phyloP scores from a whole-genome alignment of 2,329 filamentous ascomycete genomes.

The Cladosporium halotolerans region DNA sequence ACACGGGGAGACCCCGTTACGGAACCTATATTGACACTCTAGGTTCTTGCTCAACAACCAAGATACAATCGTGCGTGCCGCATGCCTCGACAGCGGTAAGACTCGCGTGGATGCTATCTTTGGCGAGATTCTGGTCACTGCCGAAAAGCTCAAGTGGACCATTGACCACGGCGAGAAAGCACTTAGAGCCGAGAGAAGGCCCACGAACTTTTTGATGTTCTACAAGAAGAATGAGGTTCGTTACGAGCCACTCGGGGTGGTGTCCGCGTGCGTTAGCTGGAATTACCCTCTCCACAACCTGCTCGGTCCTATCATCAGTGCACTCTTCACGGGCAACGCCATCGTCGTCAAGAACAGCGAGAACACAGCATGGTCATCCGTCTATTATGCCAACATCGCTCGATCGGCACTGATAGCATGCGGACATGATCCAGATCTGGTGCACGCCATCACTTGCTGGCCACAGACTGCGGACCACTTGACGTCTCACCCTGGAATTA shows the following conservation, averaged over 20 bases:
- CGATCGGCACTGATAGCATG: slow-evolving; percentile 74
- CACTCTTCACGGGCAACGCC: slow-evolving; percentile 84
- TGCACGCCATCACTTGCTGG: slow-evolving; percentile 85
- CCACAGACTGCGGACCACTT: slow-evolving; percentile 73
- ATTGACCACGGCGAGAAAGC: slow-evolving; percentile 83
- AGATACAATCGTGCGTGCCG: slow-evolving; percentile 74
- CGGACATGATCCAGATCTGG: slow-evolving; percentile 71
- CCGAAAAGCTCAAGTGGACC: slow-evolving; percentile 92
- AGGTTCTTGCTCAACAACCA: slow-evolving; percentile 81
- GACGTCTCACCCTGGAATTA: slow-evolving; percentile 76
- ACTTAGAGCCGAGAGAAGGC: slow-evolving; percentile 62
- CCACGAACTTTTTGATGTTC: slow-evolving; percentile 87
- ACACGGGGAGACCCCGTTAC: too few relatives aligned
- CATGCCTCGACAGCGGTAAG: slow-evolving; percentile 91
- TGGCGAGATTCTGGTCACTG: slow-evolving; percentile 89
- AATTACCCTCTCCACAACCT: slow-evolving; percentile 85
- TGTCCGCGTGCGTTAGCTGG: slow-evolving; percentile 91
- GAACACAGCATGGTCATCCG: slow-evolving; percentile 86
- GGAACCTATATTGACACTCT: neutral
- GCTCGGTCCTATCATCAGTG: slow-evolving; percentile 81
- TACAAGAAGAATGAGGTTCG: slow-evolving; percentile 89
- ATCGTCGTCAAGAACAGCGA: slow-evolving; percentile 93
- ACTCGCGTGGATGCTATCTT: slow-evolving; percentile 91
- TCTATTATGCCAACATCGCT: slow-evolving; percentile 74
- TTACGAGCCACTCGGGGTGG: slow-evolving; percentile 89